Evolutionary conservation across 768 basidiomycete species (phyloP).

Genomic region (Tephrocybe sp.): DNA sequence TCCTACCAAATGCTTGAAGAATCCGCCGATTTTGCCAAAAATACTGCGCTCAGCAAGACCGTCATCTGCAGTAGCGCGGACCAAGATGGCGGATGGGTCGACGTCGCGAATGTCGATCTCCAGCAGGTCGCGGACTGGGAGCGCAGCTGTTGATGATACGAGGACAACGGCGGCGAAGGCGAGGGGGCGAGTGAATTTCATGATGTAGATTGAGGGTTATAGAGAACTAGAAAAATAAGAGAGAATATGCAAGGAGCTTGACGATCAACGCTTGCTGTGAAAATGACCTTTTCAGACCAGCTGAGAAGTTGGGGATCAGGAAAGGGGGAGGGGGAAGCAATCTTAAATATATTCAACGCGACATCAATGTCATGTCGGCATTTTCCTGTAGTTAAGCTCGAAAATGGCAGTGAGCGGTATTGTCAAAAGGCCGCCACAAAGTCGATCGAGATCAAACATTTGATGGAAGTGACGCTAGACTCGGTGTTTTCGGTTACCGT

Average conservation of each 20-base stretch:
- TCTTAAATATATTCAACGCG: background rate
- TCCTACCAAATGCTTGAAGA: background rate
- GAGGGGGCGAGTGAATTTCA: conserved; percentile 11
- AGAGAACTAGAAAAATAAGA: background rate
- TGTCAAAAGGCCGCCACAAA: background rate
- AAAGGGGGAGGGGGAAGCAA: background rate
- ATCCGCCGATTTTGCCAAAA: background rate
- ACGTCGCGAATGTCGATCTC: conserved; percentile 1
- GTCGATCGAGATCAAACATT: background rate
- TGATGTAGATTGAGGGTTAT: background rate
- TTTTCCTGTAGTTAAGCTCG: background rate
- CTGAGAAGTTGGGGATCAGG: conserved; percentile 13
- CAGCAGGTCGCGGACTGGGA: conserved; percentile 2
- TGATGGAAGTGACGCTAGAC: background rate
- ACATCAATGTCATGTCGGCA: background rate
- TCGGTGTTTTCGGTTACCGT: too few species aligned
- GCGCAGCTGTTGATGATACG: conserved; percentile 5
- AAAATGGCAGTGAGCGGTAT: background rate
- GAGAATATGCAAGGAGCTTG: conserved; percentile 6
- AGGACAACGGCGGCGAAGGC: conserved; percentile 3
- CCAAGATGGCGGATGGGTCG: background rate
- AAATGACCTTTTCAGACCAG: conserved; percentile 15
- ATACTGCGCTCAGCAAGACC: conserved; percentile 1
- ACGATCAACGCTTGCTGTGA: conserved; percentile 19
- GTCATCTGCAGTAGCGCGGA: background rate